phyloP scores from a whole-genome alignment of 1,139 yeast genomes.

The Suhomyces coccinellae region DNA sequence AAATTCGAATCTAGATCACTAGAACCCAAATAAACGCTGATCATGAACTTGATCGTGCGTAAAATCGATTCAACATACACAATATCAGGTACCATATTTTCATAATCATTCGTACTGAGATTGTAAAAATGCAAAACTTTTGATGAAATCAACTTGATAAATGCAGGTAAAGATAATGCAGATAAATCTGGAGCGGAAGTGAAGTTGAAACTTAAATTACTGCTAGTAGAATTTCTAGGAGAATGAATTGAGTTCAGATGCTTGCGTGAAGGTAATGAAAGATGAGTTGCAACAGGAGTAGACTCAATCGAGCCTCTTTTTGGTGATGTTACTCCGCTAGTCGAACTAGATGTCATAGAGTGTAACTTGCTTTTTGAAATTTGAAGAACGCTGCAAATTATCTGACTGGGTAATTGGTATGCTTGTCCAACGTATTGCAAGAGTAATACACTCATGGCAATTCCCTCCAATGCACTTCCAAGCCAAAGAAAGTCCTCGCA shows the following conservation, averaged over 20 bases:
- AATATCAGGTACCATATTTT: slow-evolving; percentile 80
- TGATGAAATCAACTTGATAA: slow-evolving; percentile 46
- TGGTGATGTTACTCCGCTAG: slow-evolving; percentile 13
- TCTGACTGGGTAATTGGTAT: slow-evolving; percentile 54
- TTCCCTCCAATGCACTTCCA: slow-evolving; percentile 80
- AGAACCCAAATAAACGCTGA: slow-evolving; percentile 49
- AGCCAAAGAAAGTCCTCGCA: slow-evolving; percentile 84
- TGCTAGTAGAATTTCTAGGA: slow-evolving; percentile 36
- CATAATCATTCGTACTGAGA: slow-evolving; percentile 56
- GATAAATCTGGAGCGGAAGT: slow-evolving; percentile 29
- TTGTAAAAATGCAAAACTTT: slow-evolving; percentile 61
- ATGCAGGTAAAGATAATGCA: slow-evolving; percentile 42
- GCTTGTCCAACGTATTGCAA: slow-evolving; percentile 60
- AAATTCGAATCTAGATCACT: slow-evolving; percentile 30
- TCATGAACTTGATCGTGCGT: slow-evolving; percentile 63
- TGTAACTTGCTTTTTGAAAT: slow-evolving; percentile 28
- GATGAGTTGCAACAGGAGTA: slow-evolving; percentile 1
- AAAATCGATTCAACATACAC: slow-evolving; percentile 75
- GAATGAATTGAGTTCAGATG: slow-evolving; percentile 18
- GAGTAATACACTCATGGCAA: slow-evolving; percentile 65
- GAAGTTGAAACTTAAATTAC: slow-evolving; percentile 23
- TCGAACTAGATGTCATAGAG: slow-evolving; percentile 18
- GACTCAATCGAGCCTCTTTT: slow-evolving; percentile 23
- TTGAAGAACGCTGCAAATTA: slow-evolving; percentile 23
- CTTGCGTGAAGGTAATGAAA: slow-evolving; percentile 1